Conservation (phyloP, 106 monocot species). For the Platanthera guangdongensis region DNA sequence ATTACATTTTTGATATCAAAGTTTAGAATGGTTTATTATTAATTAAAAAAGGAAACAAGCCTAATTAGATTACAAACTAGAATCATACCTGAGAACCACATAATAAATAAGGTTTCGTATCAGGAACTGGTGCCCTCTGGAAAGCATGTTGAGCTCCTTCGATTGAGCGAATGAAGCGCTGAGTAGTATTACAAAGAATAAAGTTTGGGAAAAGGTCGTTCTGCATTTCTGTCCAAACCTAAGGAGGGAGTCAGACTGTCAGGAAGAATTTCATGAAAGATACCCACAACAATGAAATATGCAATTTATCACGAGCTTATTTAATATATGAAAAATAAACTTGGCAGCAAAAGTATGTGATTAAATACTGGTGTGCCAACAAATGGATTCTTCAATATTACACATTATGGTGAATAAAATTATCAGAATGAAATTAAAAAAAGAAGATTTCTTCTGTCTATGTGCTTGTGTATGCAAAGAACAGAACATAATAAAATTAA, state of each 20-base stretch:
- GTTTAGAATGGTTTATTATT: neutral
- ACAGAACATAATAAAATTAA: neutral
- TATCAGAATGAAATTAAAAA: neutral
- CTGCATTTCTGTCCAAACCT: slow-evolving; percentile 97
- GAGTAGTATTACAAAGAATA: slow-evolving; percentile 94
- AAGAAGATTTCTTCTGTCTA: neutral
- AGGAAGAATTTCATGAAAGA: neutral
- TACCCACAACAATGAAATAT: neutral
- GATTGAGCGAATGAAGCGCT: slow-evolving; percentile 74
- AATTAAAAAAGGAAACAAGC: neutral
- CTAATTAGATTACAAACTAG: neutral
- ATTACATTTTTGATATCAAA: too few species aligned
- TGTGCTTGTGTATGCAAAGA: neutral
- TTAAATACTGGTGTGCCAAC: neutral
- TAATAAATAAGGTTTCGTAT: slow-evolving; percentile 59
- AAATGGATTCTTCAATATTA: neutral
- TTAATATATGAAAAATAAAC: neutral
- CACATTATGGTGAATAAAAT: neutral
- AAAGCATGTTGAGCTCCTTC: slow-evolving; percentile 38
- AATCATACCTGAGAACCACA: slow-evolving; percentile 84
- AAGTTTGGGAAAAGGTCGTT: slow-evolving; percentile 95
- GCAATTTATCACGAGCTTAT: neutral
- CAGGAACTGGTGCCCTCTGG: slow-evolving; percentile 36
- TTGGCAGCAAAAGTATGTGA: neutral
- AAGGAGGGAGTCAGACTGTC: slow-evolving; percentile 1